Percentiles rank a stretch among this genome's conserved stretches.
These are phyloP conservation scores for Entrophospora sp. DNA, from an alignment of 192 early-diverging fungal genomes.

Conservation along the genomic window DNA sequence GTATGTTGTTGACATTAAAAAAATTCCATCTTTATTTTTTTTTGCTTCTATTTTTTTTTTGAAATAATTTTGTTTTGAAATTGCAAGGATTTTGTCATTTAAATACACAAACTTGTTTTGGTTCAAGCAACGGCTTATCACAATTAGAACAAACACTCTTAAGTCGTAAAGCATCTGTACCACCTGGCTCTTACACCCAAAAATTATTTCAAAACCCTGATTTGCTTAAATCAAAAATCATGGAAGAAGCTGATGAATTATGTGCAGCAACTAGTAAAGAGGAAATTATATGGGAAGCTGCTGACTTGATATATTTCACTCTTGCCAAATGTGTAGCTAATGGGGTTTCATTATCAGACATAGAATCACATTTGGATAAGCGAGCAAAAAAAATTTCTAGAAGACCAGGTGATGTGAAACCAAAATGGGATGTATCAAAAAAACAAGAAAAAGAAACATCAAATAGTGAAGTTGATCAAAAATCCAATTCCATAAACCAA, in stretches of 20 bases:
- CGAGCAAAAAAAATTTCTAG: slow-evolving; percentile 78
- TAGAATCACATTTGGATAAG: slow-evolving; percentile 79
- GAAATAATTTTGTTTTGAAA: background rate
- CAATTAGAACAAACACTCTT: slow-evolving; percentile 62
- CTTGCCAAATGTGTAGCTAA: slow-evolving; percentile 75
- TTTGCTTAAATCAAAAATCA: slow-evolving; percentile 83
- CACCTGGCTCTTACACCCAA: slow-evolving; percentile 84
- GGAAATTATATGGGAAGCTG: slow-evolving; percentile 91
- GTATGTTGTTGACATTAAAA: slow-evolving; percentile 26
- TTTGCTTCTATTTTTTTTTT: slow-evolving; percentile 8
- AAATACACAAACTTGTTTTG: slow-evolving; percentile 89
- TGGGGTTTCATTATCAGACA: slow-evolving; percentile 74
- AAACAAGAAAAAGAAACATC: slow-evolving; percentile 3
- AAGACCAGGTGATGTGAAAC: slow-evolving; percentile 91
- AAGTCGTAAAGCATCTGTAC: slow-evolving; percentile 61
- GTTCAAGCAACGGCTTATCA: slow-evolving; percentile 62
- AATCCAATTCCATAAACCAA: slow-evolving; percentile 26
- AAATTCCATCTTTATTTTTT: background rate
- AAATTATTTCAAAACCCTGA: slow-evolving; percentile 77
- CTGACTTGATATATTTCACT: slow-evolving; percentile 94
- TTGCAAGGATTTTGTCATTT: slow-evolving; percentile 89
- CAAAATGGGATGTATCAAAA: slow-evolving; percentile 46
- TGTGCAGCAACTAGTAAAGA: slow-evolving; percentile 64
- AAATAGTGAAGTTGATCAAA: slow-evolving; percentile 19
- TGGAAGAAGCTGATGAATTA: slow-evolving; percentile 92